Percentiles rank a stretch among this genome's conserved stretches.
Conservation (phyloP, 2,329 filamentous ascomycete genomes). For the Colletotrichum caudatum region DNA sequence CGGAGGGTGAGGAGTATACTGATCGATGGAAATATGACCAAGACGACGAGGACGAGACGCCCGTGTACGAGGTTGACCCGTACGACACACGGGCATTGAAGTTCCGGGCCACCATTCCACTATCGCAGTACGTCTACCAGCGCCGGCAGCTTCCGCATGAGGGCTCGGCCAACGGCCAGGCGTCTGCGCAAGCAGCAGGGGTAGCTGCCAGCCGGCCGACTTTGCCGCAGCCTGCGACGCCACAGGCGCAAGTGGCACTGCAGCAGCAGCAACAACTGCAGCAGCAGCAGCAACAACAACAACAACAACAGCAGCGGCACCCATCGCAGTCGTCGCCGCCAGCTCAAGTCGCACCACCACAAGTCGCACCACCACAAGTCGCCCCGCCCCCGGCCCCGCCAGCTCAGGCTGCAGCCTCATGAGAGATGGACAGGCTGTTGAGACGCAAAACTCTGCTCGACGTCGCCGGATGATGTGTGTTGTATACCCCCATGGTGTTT, state of each 20-base stretch:
- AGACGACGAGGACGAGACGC: slow-evolving; percentile 84
- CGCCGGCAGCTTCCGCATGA: slow-evolving; percentile 52
- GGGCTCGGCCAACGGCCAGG: slow-evolving; percentile 42
- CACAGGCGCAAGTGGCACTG: slow-evolving; percentile 44
- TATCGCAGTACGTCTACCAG: slow-evolving; percentile 58
- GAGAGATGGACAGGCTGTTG: slow-evolving; percentile 4
- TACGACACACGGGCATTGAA: slow-evolving; percentile 70
- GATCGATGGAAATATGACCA: slow-evolving; percentile 91
- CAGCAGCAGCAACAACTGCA: slow-evolving; percentile 39
- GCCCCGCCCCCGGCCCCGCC: slow-evolving; percentile 12
- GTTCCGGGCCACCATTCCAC: slow-evolving; percentile 70
- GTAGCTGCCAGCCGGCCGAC: slow-evolving; percentile 41
- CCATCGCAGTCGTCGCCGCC: slow-evolving; percentile 26
- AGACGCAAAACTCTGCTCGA: slow-evolving; percentile 28
- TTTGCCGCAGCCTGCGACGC: slow-evolving; percentile 43
- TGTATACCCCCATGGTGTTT: slow-evolving; percentile 41
- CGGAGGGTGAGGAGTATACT: slow-evolving; percentile 58
- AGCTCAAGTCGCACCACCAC: slow-evolving; percentile 21
- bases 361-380: slow-evolving; percentile 11
- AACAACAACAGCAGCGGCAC: slow-evolving; percentile 44
- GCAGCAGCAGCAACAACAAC: slow-evolving; percentile 38
- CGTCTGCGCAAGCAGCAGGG: slow-evolving; percentile 21
- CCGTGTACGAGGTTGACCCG: slow-evolving; percentile 81
- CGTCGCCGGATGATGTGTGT: slow-evolving; percentile 37
- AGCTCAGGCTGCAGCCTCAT: slow-evolving; percentile 26